Base-by-base conservation (phyloP, 805 yeast species). In the Hanseniaspora guilliermondii region DNA sequence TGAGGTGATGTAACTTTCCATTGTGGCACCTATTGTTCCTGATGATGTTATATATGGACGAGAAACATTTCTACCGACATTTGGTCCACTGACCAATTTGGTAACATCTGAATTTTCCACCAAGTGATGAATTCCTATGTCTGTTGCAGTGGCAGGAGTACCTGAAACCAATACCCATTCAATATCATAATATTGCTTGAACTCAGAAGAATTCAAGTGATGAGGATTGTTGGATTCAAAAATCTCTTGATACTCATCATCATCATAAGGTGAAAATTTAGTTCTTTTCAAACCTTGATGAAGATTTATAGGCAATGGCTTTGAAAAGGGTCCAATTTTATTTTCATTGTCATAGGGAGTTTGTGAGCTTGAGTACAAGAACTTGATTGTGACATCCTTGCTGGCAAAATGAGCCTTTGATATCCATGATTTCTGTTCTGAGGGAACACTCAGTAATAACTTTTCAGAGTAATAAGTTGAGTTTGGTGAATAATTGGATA, bases 401-500 rank as follows among this genome's bases (percentile, higher is more conserved):
- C 87, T 91, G 0, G 94, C 94, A 62, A 93, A 80, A 71, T 89
- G 97, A 6, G 98, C 97, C 67, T 93, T 93, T 37, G 96, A 96
- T 56, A 88, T 91, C 98, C 98, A 93, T 14, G 97, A 89, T 61
- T 93, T 70, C 60, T 87, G 95, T 53, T 80, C 76, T 57, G 73
- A 70, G 12, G 98, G 98, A 2, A 93, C 83, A 27, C 83, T 88
- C 21, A 54, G 89, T 80, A 24, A 88, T 80, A 33, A 89, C 68
- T 27, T 84, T 78, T 97, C 97, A 91, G 64, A 86, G 80, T 6
- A 96, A 86, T 40, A 59, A 56, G 53, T 71, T 61, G 41, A 72
- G 65, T 45, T 65, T 64, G 46, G 89, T 73, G 38, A 38, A 19
- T 24, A 42, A 11, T 50, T 50, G 3, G 17, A 7, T 6, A 50